A percentile compares a stretch with the other conserved stretches of the same genome.
These are phyloP conservation scores for Thinopyrum elongatum DNA, from an alignment of 176 grass and related monocot species.

Conservation along the genomic window DNA sequence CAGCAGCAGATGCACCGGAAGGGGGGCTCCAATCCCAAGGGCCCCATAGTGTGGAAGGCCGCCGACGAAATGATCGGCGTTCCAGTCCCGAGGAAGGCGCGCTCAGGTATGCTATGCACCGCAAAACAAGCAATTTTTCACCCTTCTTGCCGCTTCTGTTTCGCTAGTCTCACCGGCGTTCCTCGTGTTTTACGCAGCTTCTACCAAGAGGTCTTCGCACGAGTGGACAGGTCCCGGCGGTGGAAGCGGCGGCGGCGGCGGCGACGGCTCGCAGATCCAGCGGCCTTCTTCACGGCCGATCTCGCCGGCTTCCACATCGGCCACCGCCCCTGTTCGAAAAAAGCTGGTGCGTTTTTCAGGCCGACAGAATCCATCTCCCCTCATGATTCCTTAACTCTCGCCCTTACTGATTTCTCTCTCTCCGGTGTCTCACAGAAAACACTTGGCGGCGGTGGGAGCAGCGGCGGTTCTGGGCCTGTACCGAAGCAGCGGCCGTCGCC, in stretches of 20 bases:
- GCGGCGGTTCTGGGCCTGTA: slow-evolving; percentile 16
- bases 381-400: neutral
- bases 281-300: slow-evolving; percentile 72
- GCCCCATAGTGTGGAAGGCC: slow-evolving; percentile 47
- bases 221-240: slow-evolving; percentile 63
- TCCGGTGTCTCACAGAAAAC: slow-evolving; percentile 51
- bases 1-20: slow-evolving; percentile 68
- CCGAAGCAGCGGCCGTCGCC: slow-evolving; percentile 40
- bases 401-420: slow-evolving; percentile 20
- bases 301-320: slow-evolving; percentile 71
- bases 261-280: slow-evolving; percentile 61
- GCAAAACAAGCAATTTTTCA: neutral
- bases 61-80: slow-evolving; percentile 99
- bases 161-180: slow-evolving; percentile 20
- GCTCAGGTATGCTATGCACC: slow-evolving; percentile 60
- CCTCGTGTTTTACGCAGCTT: slow-evolving; percentile 37
- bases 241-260: slow-evolving; percentile 31
- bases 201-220: slow-evolving; percentile 69
- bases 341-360: slow-evolving; percentile 58
- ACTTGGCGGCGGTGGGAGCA: slow-evolving; percentile 36
- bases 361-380: neutral
- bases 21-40: slow-evolving; percentile 49
- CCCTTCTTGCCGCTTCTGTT: neutral
- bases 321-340: slow-evolving; percentile 54
- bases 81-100: slow-evolving; percentile 84